A percentile compares a stretch with the other conserved stretches of the same genome.
phyloP scores from a whole-genome alignment of 1,284 basidiomycete species.

The Irpex rosettiformis region DNA sequence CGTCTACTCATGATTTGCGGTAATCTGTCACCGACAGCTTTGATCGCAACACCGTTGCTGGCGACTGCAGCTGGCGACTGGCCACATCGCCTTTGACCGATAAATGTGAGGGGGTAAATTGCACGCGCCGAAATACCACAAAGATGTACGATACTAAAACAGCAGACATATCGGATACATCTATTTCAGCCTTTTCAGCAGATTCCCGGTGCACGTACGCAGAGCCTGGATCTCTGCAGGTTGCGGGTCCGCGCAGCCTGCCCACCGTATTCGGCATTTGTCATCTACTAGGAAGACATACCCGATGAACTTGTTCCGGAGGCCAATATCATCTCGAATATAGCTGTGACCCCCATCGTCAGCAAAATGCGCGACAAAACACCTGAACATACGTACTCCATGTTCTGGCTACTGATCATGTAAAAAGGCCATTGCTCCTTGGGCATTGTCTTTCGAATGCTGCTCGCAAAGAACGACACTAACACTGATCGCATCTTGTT shows the following conservation, averaged over 20 bases:
- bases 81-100: too few relatives aligned
- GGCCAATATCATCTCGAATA: conserved; percentile 77
- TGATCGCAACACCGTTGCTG: not conserved
- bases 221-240: conserved; percentile 71
- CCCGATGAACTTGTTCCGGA: conserved; percentile 90
- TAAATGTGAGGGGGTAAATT: not conserved
- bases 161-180: not conserved
- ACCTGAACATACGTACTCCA: conserved; percentile 50
- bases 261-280: conserved; percentile 88
- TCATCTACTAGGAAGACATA: conserved; percentile 93
- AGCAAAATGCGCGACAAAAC: not conserved
- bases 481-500: conserved; percentile 90
- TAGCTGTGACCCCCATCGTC: conserved; percentile 39
- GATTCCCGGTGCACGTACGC: conserved; percentile 70
- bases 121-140: not conserved
- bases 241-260: conserved; percentile 83
- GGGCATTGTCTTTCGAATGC: conserved; percentile 68
- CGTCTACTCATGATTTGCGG: not conserved
- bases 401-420: conserved; percentile 76
- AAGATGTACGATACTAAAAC: not conserved
- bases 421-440: conserved; percentile 71
- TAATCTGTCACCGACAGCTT: not conserved
- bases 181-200: conserved; percentile 50
- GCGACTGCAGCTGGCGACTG: too few relatives aligned
- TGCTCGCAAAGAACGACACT: conserved; percentile 77